Percentiles rank a stretch among this genome's conserved stretches.
Evolutionary conservation across 2,329 filamentous ascomycete species (phyloP).

Genomic region (Penicillium sp.): DNA sequence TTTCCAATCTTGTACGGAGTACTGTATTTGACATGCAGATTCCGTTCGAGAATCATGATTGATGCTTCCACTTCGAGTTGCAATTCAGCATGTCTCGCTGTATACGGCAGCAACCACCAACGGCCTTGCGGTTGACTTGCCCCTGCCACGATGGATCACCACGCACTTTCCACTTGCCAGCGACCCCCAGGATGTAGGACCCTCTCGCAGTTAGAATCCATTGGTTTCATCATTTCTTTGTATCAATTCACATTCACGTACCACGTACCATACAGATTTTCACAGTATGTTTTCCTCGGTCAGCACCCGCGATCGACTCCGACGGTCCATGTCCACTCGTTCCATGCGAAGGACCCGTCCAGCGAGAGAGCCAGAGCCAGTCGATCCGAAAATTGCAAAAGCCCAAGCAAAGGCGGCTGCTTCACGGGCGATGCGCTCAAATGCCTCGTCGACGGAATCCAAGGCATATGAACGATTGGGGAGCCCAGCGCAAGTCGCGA

Average conservation of each 20-base stretch:
- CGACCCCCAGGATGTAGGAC: not conserved
- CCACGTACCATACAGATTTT: constrained; percentile 29
- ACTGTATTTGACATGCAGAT: no score
- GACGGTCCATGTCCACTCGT: constrained; percentile 42
- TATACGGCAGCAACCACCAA: not conserved
- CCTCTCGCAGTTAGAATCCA: not conserved
- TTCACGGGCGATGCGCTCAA: constrained; percentile 45
- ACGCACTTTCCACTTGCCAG: not conserved
- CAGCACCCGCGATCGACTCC: constrained; percentile 33
- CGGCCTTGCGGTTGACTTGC: not conserved
- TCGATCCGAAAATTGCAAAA: constrained; percentile 34
- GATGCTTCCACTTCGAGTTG: not conserved
- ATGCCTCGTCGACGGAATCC: constrained; percentile 29
- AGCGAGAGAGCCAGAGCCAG: constrained; percentile 24
- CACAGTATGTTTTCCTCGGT: constrained; percentile 31
- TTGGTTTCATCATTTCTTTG: constrained; percentile 1
- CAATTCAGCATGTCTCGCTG: not conserved
- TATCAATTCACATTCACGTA: constrained; percentile 18
- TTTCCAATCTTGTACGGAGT: not conserved
- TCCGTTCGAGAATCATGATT: no score
- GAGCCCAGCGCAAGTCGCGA: constrained; percentile 28
- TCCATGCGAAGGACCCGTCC: constrained; percentile 36
- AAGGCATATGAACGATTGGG: constrained; percentile 34
- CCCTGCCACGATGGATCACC: not conserved
- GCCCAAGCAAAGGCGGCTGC: constrained; percentile 45